Percentiles rank a stretch among this genome's conserved stretches.
Evolutionary conservation across 2,329 filamentous ascomycete genomes (phyloP).

Genomic region (Ilyonectria robusta): DNA sequence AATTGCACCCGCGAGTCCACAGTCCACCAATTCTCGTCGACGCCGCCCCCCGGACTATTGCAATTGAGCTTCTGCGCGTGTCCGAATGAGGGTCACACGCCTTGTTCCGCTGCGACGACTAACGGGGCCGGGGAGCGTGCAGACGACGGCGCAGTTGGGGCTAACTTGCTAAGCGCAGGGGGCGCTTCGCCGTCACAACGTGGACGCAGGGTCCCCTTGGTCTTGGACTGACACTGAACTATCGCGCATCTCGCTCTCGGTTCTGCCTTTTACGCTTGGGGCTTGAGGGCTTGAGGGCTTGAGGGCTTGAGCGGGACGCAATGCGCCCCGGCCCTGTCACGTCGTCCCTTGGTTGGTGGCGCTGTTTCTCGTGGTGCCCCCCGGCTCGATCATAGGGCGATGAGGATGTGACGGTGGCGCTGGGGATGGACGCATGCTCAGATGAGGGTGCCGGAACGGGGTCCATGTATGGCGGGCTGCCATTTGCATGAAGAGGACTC

Average conservation of each 20-base stretch:
- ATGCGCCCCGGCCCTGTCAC: background rate
- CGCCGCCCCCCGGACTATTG: background rate
- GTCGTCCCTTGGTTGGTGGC: constrained; percentile 17
- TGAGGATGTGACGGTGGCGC: constrained; percentile 1
- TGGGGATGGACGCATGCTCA: background rate
- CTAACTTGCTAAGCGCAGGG: background rate
- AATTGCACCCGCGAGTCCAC: constrained; percentile 10
- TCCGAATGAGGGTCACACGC: constrained; percentile 12
- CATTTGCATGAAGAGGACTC: constrained; percentile 6
- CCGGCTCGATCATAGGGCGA: constrained; percentile 4
- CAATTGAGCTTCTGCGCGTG: background rate
- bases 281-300: background rate
- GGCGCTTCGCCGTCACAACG: constrained; percentile 19
- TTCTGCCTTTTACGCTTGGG: constrained; percentile 11
- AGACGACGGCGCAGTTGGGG: constrained; percentile 5
- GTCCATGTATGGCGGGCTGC: constrained; percentile 18
- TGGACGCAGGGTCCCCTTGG: constrained; percentile 16
- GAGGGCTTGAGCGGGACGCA: constrained; percentile 3
- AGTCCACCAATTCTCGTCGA: background rate
- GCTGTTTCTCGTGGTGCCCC: background rate
- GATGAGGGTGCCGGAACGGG: constrained; percentile 16
- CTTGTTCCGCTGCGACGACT: background rate
- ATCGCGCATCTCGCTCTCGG: background rate
- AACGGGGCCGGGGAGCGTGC: background rate
- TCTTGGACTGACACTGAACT: background rate